A percentile compares a stretch with the other conserved stretches of the same genome.
Evolutionary conservation across 1,284 basidiomycete species (phyloP).

Genomic region (Pseudozyma pruni): DNA sequence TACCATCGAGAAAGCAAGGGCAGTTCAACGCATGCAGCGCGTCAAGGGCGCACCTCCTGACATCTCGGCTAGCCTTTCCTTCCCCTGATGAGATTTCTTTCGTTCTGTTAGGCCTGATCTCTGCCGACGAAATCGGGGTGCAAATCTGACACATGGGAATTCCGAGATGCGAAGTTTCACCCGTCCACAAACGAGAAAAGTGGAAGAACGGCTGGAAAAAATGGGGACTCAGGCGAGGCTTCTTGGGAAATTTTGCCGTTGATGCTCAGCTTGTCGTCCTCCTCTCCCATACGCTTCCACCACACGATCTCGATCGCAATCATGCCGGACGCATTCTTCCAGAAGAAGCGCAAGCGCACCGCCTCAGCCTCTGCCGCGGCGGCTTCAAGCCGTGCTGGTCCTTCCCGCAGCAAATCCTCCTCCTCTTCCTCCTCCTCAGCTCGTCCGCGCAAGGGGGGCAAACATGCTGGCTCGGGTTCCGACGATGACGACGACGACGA

Average conservation of each 20-base stretch:
- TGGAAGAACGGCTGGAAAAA: conserved; percentile 7
- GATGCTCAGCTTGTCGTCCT: neutral
- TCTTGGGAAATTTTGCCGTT: neutral
- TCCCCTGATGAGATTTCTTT: too few species aligned
- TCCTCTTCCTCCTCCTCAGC: too few species aligned
- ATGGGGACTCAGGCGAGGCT: neutral
- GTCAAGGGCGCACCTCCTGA: conserved; percentile 35
- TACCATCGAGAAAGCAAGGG: neutral
- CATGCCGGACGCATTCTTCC: conserved; percentile 68
- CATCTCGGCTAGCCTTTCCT: conserved; percentile 22
- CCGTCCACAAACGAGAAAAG: neutral
- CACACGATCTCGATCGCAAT: too few species aligned
- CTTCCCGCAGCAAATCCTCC: conserved; percentile 19
- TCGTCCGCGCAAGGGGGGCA: conserved; percentile 12
- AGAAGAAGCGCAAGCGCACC: conserved; percentile 66
- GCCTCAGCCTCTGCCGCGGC: conserved; percentile 3
- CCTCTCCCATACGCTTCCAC: neutral
- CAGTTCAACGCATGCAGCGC: too few species aligned
- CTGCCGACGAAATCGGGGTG: neutral
- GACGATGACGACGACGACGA: conserved; percentile 36
- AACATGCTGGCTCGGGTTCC: conserved; percentile 30
- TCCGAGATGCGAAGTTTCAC: conserved; percentile 30
- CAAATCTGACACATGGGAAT: neutral
- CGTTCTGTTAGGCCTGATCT: neutral
- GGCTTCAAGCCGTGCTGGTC: conserved; percentile 18